phyloP scores from a whole-genome alignment of 2,329 filamentous ascomycete genomes.

The Lachnellula hyalina region DNA sequence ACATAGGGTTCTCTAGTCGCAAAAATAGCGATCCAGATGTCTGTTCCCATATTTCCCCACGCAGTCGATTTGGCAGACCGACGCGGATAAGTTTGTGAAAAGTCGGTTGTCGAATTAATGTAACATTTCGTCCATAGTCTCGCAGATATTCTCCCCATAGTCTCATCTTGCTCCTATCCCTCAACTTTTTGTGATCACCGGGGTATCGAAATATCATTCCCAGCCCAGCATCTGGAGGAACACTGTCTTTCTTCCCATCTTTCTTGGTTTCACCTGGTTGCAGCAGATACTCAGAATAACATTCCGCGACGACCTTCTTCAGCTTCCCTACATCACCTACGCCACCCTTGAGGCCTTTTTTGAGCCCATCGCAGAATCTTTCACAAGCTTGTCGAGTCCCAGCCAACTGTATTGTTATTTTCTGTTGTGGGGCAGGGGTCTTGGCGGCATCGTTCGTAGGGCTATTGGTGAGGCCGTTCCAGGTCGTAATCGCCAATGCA shows the following conservation, averaged over 20 bases:
- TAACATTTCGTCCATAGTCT: conserved; percentile 91
- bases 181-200: conserved; percentile 86
- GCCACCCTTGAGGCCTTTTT: conserved; percentile 78
- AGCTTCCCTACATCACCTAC: conserved; percentile 85
- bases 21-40: conserved; percentile 88
- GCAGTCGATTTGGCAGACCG: conserved; percentile 83
- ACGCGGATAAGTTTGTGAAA: conserved; percentile 97
- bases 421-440: conserved; percentile 56
- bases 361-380: conserved; percentile 91
- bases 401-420: conserved; percentile 85
- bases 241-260: conserved; percentile 36
- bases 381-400: conserved; percentile 87
- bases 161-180: conserved; percentile 94
- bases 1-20: conserved; percentile 75
- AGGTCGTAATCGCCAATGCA: conserved; percentile 88
- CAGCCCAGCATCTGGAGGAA: conserved; percentile 82
- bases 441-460: conserved; percentile 44
- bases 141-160: conserved; percentile 94
- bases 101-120: conserved; percentile 87
- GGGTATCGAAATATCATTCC: conserved; percentile 93
- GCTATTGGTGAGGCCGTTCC: conserved; percentile 67
- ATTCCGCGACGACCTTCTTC: conserved; percentile 72
- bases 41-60: conserved; percentile 94
- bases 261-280: conserved; percentile 60
- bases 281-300: conserved; percentile 84